Evolutionary conservation across 495 filamentous ascomycete genomes (phyloP), one percentile per base, ranked within the genome.

Genomic region (Talaromyces trachyspermus): DNA sequence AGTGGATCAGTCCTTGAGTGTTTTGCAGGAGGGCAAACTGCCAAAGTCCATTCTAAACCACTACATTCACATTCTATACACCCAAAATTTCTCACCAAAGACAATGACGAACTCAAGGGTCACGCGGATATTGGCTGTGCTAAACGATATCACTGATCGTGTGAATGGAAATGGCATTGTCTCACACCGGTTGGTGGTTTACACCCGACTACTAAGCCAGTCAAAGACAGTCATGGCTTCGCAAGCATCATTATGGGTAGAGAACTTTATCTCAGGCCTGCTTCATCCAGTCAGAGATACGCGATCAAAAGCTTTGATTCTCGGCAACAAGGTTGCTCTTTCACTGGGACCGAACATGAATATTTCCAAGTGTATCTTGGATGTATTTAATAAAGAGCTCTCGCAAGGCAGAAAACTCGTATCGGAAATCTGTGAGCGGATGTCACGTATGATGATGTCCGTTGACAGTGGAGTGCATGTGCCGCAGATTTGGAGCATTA

Each of bases 401-500:
- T 72, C 78, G 1, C 76, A 83, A 18, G 75, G 72, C 11, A 70
- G 72, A 30, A 86, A 81, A 38, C 69, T 80, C 20, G 69, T 79
- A 15, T 74, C 84, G 2, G 79, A 78, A 55, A 76, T 89, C 41
- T 72, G 74, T 7, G 69, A 80, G 32, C 77, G 78, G n/a, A 74
- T 96, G 50, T 72, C 67, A 37, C 64, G 76, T n/a, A 85, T 95
- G 78, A 64, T 85, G 30, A 70, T 74, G 19, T 74, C 79, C 32
- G 77, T 81, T 35, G 74, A 82, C n/a, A 78, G 78, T 8, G 70
- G 72, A 18, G 58, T 71, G 0, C 74, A 79, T 48, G 88, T 92
- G n/a, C 89, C 92, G 5, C 82, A 87, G 45, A 85, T 96, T 24
- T 98, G 91, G 91, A 86, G 82, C 40, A 74, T 86, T 17, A 71